Evolutionary conservation across 805 yeast species (phyloP), one percentile per base, ranked within the genome.

Genomic region (Teunomyces panamensis): DNA sequence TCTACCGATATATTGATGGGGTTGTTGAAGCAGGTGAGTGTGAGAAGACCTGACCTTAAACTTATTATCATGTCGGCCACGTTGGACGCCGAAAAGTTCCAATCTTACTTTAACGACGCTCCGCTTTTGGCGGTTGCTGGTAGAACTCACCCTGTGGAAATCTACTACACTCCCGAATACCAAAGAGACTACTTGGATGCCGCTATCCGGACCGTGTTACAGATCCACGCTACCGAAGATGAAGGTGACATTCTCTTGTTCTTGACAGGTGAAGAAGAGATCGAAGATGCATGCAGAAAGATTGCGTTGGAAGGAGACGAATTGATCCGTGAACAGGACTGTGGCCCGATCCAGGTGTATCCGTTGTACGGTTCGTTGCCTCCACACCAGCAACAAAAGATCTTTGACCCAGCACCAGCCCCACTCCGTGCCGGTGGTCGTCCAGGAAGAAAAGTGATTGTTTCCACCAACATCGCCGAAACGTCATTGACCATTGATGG

Each of bases 1-100:
- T 89, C 98, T 30, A 92, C 99, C 0, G 99, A 92, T 79, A 92
- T 92, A 50, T 73, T 92, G 56, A 92, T 92, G 98, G 98, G 98
- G 51, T 73, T 92, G 51, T 70, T 92, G 59, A 92, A 92, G 66
- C 88, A 90, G 62, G 84, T 92, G 41, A 79, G 89, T 27, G 57
- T 67, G 30, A 79, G 95, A 67, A 81, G 98, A 67, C 84, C 89
- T 16, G 97, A 92, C 61, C 77, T 92, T 61, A 94, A 94, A 65
- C 79, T 92, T 57, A 90, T 92, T 54, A 84, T 92, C 64, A 92
- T 92, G 98, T 90, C 97, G 57, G 99, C 98, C 52, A 94, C 99
- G 2, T 77, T 92, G 64, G 98, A 92, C 71, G 97, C 98, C 3
- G 94, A 90, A 66, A 94, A 92, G 74, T 92, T 91, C 68, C 98